A percentile compares a stretch with the other conserved stretches of the same genome.
Evolutionary conservation across 192 early-diverging fungal genomes (phyloP).

Genomic region (Paraglomus occultum): DNA sequence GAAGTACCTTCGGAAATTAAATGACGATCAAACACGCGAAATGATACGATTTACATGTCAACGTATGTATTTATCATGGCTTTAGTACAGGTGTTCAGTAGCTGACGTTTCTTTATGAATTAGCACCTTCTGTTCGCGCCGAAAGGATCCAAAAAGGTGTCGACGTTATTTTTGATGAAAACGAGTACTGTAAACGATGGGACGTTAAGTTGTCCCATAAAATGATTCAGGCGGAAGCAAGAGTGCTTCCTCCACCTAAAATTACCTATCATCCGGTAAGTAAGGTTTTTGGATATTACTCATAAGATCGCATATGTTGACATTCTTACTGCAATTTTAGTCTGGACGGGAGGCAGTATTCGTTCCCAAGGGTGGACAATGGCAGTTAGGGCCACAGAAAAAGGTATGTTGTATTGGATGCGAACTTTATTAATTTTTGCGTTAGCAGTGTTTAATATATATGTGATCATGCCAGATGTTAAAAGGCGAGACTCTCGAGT

Average conservation of each 20-base stretch:
- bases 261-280: constrained; percentile 47
- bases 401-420: constrained; percentile 48
- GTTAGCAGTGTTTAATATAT: not conserved
- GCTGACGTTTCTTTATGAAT: constrained; percentile 67
- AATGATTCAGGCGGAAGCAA: constrained; percentile 67
- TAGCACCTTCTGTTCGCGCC: constrained; percentile 60
- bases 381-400: constrained; percentile 80
- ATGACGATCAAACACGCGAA: constrained; percentile 82
- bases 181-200: constrained; percentile 66
- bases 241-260: constrained; percentile 67
- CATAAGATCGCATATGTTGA: too few species aligned
- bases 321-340: not conserved
- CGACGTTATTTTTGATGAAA: constrained; percentile 52
- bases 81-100: constrained; percentile 69
- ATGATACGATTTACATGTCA: constrained; percentile 93
- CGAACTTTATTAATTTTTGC: not conserved
- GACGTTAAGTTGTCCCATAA: constrained; percentile 55
- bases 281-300: too few species aligned
- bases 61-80: constrained; percentile 55
- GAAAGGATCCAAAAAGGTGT: constrained; percentile 61
- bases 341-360: constrained; percentile 47
- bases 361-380: constrained; percentile 67
- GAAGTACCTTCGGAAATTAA: constrained; percentile 76
- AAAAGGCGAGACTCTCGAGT: constrained; percentile 63
- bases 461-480: constrained; percentile 4